Evolutionary conservation across 179 eudicot species (phyloP).

Genomic region (Corrigiola litoralis): DNA sequence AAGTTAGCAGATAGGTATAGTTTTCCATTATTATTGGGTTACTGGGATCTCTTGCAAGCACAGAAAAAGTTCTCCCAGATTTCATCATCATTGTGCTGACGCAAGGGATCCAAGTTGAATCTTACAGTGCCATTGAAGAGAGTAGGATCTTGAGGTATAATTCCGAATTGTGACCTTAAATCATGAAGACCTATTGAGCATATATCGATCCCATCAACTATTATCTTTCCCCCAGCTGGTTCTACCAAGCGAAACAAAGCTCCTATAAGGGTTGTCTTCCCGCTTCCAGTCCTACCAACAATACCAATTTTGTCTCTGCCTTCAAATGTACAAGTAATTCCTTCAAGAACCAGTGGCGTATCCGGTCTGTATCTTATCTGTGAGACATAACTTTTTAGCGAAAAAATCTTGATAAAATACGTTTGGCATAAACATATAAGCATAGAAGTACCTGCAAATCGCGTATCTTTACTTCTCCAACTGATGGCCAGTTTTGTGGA

Average conservation of each 20-base stretch:
- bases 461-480: slow-evolving; percentile 65
- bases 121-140: slow-evolving; percentile 71
- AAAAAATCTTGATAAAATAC: not conserved
- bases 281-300: slow-evolving; percentile 89
- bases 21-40: not conserved
- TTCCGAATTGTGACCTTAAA: slow-evolving; percentile 63
- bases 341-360: slow-evolving; percentile 62
- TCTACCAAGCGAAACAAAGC: slow-evolving; percentile 77
- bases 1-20: not conserved
- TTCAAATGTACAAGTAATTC: slow-evolving; percentile 70
- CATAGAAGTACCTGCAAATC: slow-evolving; percentile 46
- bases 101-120: slow-evolving; percentile 62
- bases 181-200: slow-evolving; percentile 67
- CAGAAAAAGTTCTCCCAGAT: slow-evolving; percentile 56
- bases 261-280: slow-evolving; percentile 73
- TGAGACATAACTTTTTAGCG: slow-evolving; percentile 5
- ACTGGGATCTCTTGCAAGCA: not conserved
- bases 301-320: slow-evolving; percentile 79
- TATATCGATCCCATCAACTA: slow-evolving; percentile 68
- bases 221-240: slow-evolving; percentile 53
- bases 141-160: slow-evolving; percentile 81
- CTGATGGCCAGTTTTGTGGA: slow-evolving; percentile 55
- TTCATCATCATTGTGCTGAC: slow-evolving; percentile 48
- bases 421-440: not conserved
- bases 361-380: slow-evolving; percentile 74